These are phyloP conservation scores for Penicillium sp. DNA, from an alignment of 2,329 filamentous ascomycete genomes.

Conservation along the genomic window DNA sequence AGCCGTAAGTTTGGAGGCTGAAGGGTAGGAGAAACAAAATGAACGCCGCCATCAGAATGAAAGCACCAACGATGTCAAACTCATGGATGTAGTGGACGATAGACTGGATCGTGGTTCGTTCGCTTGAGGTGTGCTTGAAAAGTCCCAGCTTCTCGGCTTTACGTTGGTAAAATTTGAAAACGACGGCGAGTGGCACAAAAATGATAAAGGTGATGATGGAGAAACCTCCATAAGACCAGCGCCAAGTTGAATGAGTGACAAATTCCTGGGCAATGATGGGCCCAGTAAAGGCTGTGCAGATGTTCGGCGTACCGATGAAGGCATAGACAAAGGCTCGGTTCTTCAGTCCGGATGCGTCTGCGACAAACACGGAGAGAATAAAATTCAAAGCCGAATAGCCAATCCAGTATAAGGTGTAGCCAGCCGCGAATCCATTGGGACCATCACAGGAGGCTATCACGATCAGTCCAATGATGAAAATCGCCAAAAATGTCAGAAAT, in stretches of 20 bases:
- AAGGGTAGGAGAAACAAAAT: constrained; percentile 65
- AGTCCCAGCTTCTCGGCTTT: constrained; percentile 57
- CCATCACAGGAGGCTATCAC: constrained; percentile 62
- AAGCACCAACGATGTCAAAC: constrained; percentile 60
- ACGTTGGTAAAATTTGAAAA: constrained; percentile 54
- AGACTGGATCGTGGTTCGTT: constrained; percentile 47
- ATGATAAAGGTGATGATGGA: constrained; percentile 56
- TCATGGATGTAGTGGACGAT: constrained; percentile 55
- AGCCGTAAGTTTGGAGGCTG: constrained; percentile 45
- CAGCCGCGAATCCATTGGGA: constrained; percentile 61
- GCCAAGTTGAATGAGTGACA: constrained; percentile 50
- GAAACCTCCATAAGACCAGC: constrained; percentile 61
- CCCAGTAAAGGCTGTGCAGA: constrained; percentile 57
- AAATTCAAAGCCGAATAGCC: constrained; percentile 55
- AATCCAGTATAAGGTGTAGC: constrained; percentile 47
- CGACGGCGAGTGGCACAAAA: constrained; percentile 51
- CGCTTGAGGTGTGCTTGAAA: constrained; percentile 39
- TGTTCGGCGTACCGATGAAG: constrained; percentile 57
- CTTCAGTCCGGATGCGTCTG: constrained; percentile 58
- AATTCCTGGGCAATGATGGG: constrained; percentile 50
- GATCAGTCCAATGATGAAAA: constrained; percentile 52
- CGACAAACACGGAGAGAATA: constrained; percentile 56
- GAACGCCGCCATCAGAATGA: constrained; percentile 59
- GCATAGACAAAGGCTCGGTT: constrained; percentile 59
- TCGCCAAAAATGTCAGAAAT: constrained; percentile 49